phyloP scores from a whole-genome alignment of 352 stramenopile species.

The Pythium aristosporum region DNA sequence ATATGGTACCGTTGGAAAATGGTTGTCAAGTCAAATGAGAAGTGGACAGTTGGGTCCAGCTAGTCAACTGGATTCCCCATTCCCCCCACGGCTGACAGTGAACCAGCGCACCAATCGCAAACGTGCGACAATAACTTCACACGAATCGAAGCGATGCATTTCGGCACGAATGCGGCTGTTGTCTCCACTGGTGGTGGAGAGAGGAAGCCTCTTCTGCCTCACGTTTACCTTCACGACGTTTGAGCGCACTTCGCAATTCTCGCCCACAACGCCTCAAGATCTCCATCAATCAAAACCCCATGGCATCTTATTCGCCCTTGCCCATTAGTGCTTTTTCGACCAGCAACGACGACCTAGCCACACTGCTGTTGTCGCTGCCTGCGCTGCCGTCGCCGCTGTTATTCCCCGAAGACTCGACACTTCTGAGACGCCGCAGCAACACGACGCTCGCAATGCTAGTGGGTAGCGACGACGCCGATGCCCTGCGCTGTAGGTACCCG shows the following conservation, averaged over 20 bases:
- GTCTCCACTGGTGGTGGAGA: not conserved
- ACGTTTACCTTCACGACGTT: too few relatives aligned
- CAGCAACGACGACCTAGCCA: not conserved
- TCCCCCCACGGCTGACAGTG: not conserved
- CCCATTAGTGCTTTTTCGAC: not conserved
- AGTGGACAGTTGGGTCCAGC: slow-evolving; percentile 22
- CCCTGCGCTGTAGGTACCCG: slow-evolving; percentile 20
- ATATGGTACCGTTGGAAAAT: not conserved
- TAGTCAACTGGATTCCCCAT: slow-evolving; percentile 8
- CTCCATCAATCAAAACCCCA: not conserved
- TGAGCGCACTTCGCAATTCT: not conserved
- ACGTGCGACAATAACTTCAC: too few relatives aligned
- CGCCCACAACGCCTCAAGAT: not conserved
- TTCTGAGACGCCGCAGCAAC: not conserved
- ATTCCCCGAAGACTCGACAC: not conserved
- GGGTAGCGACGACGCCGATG: not conserved
- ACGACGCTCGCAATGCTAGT: slow-evolving; percentile 10
- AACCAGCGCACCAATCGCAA: slow-evolving; percentile 10
- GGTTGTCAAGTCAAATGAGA: too few relatives aligned
- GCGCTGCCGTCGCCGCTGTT: not conserved
- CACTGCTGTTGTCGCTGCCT: not conserved
- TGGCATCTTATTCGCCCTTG: slow-evolving; percentile 1
- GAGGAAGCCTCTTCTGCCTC: too few relatives aligned
- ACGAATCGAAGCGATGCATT: not conserved
- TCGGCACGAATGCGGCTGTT: not conserved